A percentile compares a stretch with the other conserved stretches of the same genome.
Evolutionary conservation across 106 monocot genomes (phyloP).

Genomic region (Acorus gramineus): DNA sequence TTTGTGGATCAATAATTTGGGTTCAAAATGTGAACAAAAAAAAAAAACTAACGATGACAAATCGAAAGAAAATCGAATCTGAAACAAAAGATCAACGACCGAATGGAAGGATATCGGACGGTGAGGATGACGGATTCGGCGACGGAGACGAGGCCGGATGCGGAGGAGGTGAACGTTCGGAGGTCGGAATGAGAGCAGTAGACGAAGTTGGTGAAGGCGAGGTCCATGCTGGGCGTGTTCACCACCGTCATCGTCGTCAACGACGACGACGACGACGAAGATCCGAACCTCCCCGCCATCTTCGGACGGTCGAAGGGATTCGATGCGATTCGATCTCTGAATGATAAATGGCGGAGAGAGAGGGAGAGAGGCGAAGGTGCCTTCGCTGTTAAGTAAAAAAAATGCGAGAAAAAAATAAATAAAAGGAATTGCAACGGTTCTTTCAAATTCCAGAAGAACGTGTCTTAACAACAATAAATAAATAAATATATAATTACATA

Average conservation of each 20-base stretch:
- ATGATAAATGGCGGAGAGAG: no score
- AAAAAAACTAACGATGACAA: neutral
- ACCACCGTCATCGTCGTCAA: slow-evolving; percentile 44
- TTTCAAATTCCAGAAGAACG: no score
- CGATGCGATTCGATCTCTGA: no score
- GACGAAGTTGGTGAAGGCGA: slow-evolving; percentile 75
- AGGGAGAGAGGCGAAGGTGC: no score
- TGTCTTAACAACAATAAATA: no score
- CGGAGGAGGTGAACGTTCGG: slow-evolving; percentile 27
- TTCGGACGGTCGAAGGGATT: no score
- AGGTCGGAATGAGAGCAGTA: slow-evolving; percentile 64
- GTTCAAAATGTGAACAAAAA: no score
- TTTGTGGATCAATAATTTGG: no score
- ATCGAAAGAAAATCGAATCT: neutral
- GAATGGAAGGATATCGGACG: slow-evolving; percentile 71
- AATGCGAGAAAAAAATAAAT: no score
- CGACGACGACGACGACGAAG: neutral
- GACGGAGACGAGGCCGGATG: slow-evolving; percentile 28
- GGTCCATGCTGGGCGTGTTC: slow-evolving; percentile 64
- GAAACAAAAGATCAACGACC: neutral
- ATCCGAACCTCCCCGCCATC: slow-evolving; percentile 36
- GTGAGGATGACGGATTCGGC: slow-evolving; percentile 55
- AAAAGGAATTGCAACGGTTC: no score
- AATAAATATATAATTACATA: no score
- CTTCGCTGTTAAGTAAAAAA: no score